Evolutionary conservation across 1,139 yeast genomes (phyloP).

Genomic region (Debaryomyces singareniensis): DNA sequence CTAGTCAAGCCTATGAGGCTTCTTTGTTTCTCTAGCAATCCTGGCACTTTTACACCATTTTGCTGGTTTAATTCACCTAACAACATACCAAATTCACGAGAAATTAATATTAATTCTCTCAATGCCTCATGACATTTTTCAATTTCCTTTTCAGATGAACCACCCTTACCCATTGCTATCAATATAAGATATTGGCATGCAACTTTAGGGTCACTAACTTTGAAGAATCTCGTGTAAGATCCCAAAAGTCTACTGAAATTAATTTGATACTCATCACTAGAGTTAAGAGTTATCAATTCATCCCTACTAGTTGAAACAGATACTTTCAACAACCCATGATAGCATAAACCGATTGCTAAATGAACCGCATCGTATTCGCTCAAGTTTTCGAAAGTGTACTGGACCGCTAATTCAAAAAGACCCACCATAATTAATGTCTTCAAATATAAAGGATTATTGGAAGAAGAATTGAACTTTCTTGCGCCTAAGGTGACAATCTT

Average conservation of each 20-base stretch:
- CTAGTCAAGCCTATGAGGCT: conserved; percentile 55
- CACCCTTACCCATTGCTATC: conserved; percentile 50
- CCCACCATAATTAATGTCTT: conserved; percentile 74
- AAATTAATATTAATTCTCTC: conserved; percentile 76
- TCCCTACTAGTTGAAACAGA: conserved; percentile 23
- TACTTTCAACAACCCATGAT: conserved; percentile 65
- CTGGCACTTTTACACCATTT: conserved; percentile 77
- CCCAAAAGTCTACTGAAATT: conserved; percentile 59
- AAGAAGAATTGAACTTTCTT: conserved; percentile 57
- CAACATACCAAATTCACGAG: conserved; percentile 75
- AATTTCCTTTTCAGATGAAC: conserved; percentile 36
- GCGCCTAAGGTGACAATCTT: conserved; percentile 70
- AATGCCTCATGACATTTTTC: conserved; percentile 71
- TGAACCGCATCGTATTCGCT: conserved; percentile 89
- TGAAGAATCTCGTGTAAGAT: conserved; percentile 73
- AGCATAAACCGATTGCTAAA: conserved; percentile 74
- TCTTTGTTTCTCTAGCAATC: conserved; percentile 77
- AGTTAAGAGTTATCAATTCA: conserved; percentile 27
- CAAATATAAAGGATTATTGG: conserved; percentile 68
- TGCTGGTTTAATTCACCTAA: conserved; percentile 65
- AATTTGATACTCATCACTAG: conserved; percentile 36
- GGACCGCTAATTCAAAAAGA: conserved; percentile 75
- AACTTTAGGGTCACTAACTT: conserved; percentile 78
- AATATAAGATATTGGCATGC: conserved; percentile 84
- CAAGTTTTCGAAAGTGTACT: conserved; percentile 53